Base-by-base conservation (phyloP, 2,329 filamentous ascomycete genomes). In the Trichoderma semiorbis region DNA sequence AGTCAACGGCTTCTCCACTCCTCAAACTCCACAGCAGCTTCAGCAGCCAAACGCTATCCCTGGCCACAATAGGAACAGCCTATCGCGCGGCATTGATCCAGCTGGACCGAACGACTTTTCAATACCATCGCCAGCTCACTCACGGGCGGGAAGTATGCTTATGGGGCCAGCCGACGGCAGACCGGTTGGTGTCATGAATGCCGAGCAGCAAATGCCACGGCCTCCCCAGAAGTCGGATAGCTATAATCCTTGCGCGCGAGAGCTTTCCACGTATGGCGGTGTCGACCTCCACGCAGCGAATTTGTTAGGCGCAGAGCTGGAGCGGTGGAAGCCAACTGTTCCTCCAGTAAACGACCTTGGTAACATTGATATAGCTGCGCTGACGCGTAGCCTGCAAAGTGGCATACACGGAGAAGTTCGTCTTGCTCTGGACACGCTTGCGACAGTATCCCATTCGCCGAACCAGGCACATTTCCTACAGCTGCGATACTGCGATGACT, bases 351-450 rank as follows among this genome's bases (percentile, higher is more conserved):
- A 87, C 26, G 95, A 98, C 76, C 86, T 98, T 67, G 96, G 95
- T 10, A 88, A 94, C 24, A 93, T 98, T 74, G 95, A 99, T 78
- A 91, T 98, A 32, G 92, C 95, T 75, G 94, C 95, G 24, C 86
- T 99, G 53, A 97, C 92, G 0, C 92, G 94, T 84, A 94, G 94
- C 77, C 84, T 99, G 47, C 94, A 97, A 78, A 97, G 93, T 69
- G 95, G 95, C 1, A 92, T 98, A 57, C 91, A 94, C 76, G 91
- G 90, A 6, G 96, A 99, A 82, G 91, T 97, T n/a, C 90, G 95
- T 11, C 83, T 97, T 73, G 95, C 95, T 3, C 84, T 99, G 58
- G 96, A 98, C 80, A 93, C 92, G 0, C 84, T 99, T 43, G 90
- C 90, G 11, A 89, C 89, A 24, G 86, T 96, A 14, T 85, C 85